A percentile compares a stretch with the other conserved stretches of the same genome.
Evolutionary conservation across 192 early-diverging fungal genomes (phyloP).

Genomic region (Backusella psychrophila): DNA sequence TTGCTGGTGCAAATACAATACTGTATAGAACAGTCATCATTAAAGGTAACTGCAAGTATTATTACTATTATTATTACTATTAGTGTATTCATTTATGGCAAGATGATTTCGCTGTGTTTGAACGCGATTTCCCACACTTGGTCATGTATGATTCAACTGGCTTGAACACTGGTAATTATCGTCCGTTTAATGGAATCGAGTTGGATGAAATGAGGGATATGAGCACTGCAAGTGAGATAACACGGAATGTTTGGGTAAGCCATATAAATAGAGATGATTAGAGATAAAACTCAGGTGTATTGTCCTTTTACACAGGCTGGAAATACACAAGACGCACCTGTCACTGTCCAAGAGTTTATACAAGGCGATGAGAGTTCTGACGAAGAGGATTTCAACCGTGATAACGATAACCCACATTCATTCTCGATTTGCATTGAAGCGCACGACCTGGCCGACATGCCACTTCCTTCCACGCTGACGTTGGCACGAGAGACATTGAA

Average conservation of each 20-base stretch:
- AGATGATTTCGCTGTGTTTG: slow-evolving; percentile 40
- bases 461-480: slow-evolving; percentile 27
- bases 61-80: not conserved
- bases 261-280: not conserved
- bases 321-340: slow-evolving; percentile 44
- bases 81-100: not conserved
- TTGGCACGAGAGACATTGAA: slow-evolving; percentile 35
- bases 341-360: not conserved
- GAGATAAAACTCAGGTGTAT: not conserved
- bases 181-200: slow-evolving; percentile 40
- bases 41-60: slow-evolving; percentile 25
- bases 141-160: slow-evolving; percentile 35
- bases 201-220: slow-evolving; percentile 45
- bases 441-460: slow-evolving; percentile 48
- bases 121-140: slow-evolving; percentile 41
- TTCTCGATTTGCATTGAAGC: slow-evolving; percentile 49
- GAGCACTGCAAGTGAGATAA: slow-evolving; percentile 44
- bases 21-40: slow-evolving; percentile 41
- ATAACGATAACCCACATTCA: slow-evolving; percentile 35
- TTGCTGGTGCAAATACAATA: slow-evolving; percentile 17
- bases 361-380: slow-evolving; percentile 12
- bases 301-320: slow-evolving; percentile 23
- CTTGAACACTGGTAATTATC: slow-evolving; percentile 33
- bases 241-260: slow-evolving; percentile 45
- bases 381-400: not conserved